Evolutionary conservation across 1,139 yeast genomes (phyloP), one percentile per base, ranked within the genome.

Genomic region (Magnusiomyces fungicola): DNA sequence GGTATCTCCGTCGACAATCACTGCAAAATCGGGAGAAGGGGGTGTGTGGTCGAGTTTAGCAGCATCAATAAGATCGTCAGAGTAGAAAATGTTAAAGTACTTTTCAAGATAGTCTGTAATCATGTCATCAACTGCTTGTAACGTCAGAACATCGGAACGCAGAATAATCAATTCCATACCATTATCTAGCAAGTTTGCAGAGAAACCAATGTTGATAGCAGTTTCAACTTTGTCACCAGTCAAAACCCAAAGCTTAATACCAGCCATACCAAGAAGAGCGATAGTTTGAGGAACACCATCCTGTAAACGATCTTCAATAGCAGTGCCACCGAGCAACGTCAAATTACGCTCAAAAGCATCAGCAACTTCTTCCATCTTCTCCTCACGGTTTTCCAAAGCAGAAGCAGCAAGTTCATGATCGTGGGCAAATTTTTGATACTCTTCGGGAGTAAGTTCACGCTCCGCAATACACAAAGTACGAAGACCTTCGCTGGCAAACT

Each of bases 171-270:
- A 71, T 58, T 86, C 84, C 97, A 90, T 88, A 45, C 98, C 97
- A 55, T 97, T 78, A 2, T 95, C 77, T 42, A 94, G 92, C 50
- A 94, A 77, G 61, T 90, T 82, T 23, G 97, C 94, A 64, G 96
- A 86, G 19, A 94, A 86, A 23, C 97, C 89, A 34, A 94, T 97
- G 74, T 98, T 92, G 54, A 88, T 79, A 0, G 98, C 98, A 0
- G 99, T 94, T 68, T 94, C 99, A 7, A 92, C 97, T 65, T 94
- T 94, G 65, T 94, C 99, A 56, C 99, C 99, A 0, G 99, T 94
- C 47, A 94, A 72, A 98, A 94, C 94, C 99, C 99, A 94, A 48
- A 94, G 92, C 61, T 88, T 88, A 52, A 94, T 81, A 1, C 98
- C 98, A 0, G 98, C 99, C 69, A 92, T 92, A 58, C 98, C 75